phyloP scores from a whole-genome alignment of 352 stramenopile species.

The Pythium sp. region DNA sequence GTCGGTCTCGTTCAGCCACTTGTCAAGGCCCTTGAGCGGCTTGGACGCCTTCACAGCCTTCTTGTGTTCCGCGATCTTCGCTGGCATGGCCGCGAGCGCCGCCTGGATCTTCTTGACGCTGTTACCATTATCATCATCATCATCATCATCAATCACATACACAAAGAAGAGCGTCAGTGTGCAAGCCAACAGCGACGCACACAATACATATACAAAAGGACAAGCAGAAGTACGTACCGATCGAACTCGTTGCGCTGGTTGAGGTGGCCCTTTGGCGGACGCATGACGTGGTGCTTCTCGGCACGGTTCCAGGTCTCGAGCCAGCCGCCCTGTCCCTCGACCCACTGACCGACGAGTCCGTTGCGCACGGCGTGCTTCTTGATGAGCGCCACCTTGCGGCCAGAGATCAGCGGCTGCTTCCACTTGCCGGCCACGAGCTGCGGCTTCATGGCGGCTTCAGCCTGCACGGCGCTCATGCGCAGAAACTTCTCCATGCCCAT shows the following conservation, averaged over 20 bases:
- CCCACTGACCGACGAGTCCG: constrained; percentile 71
- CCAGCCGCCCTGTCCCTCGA: constrained; percentile 78
- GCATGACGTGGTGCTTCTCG: constrained; percentile 87
- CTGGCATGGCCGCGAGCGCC: constrained; percentile 74
- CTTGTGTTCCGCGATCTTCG: constrained; percentile 87
- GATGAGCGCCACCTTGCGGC: constrained; percentile 76
- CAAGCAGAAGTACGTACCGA: constrained; percentile 31
- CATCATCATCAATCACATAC: constrained; percentile 2
- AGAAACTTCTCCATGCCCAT: constrained; percentile 68
- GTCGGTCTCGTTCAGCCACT: constrained; percentile 85
- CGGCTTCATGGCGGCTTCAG: constrained; percentile 77
- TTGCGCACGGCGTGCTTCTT: constrained; percentile 81
- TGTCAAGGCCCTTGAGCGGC: constrained; percentile 83
- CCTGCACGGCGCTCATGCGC: constrained; percentile 65
- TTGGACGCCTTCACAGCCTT: constrained; percentile 80
- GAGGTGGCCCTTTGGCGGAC: constrained; percentile 73
- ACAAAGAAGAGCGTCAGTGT: not conserved
- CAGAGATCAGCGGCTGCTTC: constrained; percentile 78
- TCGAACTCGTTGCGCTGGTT: constrained; percentile 85
- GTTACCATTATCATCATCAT: not conserved
- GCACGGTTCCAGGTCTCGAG: constrained; percentile 69
- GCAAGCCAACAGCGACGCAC: not conserved
- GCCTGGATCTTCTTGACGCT: constrained; percentile 87
- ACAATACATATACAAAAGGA: not conserved
- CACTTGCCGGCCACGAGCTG: constrained; percentile 79